Evolutionary conservation across 805 yeast genomes (phyloP), one percentile per base, ranked within the genome.

Genomic region (Spathaspora girioi): DNA sequence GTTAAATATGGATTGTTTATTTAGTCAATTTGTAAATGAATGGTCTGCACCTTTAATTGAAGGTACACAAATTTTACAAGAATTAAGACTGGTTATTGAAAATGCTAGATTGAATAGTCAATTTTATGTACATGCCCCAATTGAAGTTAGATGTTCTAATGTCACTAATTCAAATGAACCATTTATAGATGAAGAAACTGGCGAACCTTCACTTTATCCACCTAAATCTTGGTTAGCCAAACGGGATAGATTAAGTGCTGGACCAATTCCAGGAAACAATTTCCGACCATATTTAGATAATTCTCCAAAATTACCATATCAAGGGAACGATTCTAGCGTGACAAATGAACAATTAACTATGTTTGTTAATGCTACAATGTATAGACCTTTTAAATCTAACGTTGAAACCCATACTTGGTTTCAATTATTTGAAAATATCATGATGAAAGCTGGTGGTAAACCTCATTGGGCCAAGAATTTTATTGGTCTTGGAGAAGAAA

Each of bases 391-490:
- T 69, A 78, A 80, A 35, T 79, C 81, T 51, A 79, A 84, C 60
- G 85, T 91, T 10, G 85, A 87, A 43, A 83, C 90, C 35, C 82
- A 81, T 45, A 78, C 82, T 57, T 93, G 97, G 97, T 93, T 80
- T 69, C 79, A 79, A 47, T 74, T 77, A n/a, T 93, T 93, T 67
- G 99, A 93, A 69, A 80, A 81, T 49, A 80, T 89, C 1, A 75
- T 92, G 77, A 78, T 77, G 47, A 83, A 81, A 26, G 91, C 87
- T 27, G 91, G 87, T 38, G 99, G 99, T 43, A 88, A 84, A 66
- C 99, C 99, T 1, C 99, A 93, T 68, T 93, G 99, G 99, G 99
- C 99, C 15, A 93, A 93, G 75, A 92, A 91, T 68, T 93, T 90
- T 67, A 74, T 88, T 51, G 96, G 96, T 1, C 58, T 71, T 46